Percentiles rank a stretch among this genome's conserved stretches.
These are phyloP conservation scores for Phytophthora hibernalis DNA, from an alignment of 352 stramenopile species.

Conservation along the genomic window DNA sequence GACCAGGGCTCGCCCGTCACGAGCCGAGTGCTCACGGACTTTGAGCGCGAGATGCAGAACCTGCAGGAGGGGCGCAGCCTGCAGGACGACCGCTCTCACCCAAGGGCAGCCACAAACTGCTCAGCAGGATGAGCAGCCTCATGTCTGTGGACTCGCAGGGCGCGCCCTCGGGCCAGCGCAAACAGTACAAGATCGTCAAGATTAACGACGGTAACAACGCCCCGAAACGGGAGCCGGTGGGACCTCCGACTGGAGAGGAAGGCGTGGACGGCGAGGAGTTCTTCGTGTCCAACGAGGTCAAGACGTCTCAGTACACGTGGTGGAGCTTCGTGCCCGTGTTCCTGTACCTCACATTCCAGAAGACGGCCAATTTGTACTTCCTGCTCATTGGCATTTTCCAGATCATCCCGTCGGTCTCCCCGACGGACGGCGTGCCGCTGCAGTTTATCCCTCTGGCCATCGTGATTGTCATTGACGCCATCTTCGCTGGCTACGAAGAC, in stretches of 20 bases:
- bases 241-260: constrained; percentile 4
- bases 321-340: constrained; percentile 91
- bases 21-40: constrained; percentile 48
- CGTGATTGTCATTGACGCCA: constrained; percentile 83
- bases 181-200: constrained; percentile 78
- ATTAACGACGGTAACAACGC: constrained; percentile 68
- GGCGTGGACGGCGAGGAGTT: constrained; percentile 37
- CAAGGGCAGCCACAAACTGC: constrained; percentile 39
- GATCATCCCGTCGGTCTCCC: constrained; percentile 84
- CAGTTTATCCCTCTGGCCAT: constrained; percentile 87
- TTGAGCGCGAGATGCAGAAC: constrained; percentile 60
- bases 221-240: constrained; percentile 23
- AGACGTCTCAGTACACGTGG: constrained; percentile 90
- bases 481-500: constrained; percentile 87
- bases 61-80: constrained; percentile 6
- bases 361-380: constrained; percentile 91
- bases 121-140: constrained; percentile 60
- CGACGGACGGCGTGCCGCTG: constrained; percentile 79
- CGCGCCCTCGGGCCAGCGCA: constrained; percentile 16
- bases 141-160: constrained; percentile 66
- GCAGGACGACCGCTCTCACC: constrained; percentile 32
- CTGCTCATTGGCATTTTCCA: constrained; percentile 90
- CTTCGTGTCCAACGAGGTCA: constrained; percentile 84
- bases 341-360: constrained; percentile 88
- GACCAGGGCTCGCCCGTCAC: constrained; percentile 35